Evolutionary conservation across 345 rosid genomes (phyloP).

Genomic region (Brassica juncea): DNA sequence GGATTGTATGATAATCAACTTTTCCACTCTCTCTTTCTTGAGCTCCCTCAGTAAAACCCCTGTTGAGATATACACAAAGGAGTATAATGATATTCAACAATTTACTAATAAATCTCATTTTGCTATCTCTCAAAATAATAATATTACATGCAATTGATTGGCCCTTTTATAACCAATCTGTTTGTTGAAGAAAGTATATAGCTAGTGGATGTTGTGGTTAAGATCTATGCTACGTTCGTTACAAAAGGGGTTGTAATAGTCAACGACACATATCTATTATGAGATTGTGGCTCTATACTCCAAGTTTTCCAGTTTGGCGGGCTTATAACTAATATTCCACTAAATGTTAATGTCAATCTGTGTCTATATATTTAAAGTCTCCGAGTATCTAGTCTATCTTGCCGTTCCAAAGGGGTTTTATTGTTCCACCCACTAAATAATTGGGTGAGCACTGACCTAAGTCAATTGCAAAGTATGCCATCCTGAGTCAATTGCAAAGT

Average conservation of each 20-base stretch:
- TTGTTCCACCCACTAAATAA: not conserved
- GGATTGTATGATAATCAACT: not conserved
- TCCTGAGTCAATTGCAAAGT: not conserved
- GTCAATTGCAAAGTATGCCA: not conserved
- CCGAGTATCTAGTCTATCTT: not conserved
- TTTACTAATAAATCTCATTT: not conserved
- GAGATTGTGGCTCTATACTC: not conserved
- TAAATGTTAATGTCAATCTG: not conserved
- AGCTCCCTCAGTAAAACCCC: not conserved
- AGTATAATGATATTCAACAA: not conserved
- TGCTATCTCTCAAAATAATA: not conserved
- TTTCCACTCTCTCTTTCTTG: not conserved
- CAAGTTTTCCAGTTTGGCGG: not conserved
- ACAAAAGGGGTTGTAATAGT: not conserved
- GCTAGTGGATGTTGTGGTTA: not conserved
- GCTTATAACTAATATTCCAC: not conserved
- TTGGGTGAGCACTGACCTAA: not conserved
- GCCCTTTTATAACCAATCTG: not conserved
- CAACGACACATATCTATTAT: not conserved
- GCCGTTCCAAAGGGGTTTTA: not conserved
- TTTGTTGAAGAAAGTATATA: too few relatives aligned
- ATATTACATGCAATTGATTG: not conserved
- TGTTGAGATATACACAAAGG: not conserved
- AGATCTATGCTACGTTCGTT: not conserved
- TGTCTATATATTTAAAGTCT: not conserved